Percentiles rank a stretch among this genome's conserved stretches.
Conservation (phyloP, 495 filamentous ascomycete species). For the Durotheca rogersii region DNA sequence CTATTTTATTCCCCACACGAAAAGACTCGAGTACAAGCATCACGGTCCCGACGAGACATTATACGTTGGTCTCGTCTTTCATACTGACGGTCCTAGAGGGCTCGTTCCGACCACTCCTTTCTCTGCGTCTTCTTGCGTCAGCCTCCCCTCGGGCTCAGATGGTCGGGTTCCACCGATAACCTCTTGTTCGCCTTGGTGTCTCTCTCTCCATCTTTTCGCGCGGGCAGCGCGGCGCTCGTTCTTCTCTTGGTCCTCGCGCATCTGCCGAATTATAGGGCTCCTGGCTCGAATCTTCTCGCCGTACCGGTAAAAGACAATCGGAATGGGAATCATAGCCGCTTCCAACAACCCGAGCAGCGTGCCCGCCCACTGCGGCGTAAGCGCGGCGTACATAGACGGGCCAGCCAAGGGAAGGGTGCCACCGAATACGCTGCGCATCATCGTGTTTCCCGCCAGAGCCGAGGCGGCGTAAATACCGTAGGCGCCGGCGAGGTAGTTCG, state of each 20-base stretch:
- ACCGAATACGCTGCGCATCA: constrained; percentile 66
- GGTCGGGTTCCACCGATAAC: background rate
- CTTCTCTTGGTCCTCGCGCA: constrained; percentile 70
- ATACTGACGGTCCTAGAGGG: background rate
- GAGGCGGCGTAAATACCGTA: constrained; percentile 80
- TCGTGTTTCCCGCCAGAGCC: constrained; percentile 74
- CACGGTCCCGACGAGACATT: too few relatives aligned
- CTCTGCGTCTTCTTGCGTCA: background rate
- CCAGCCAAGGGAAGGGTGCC: constrained; percentile 74
- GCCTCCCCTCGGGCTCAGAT: constrained; percentile 4
- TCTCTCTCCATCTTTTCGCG: constrained; percentile 16
- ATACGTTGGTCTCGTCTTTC: constrained; percentile 12
- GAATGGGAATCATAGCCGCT: constrained; percentile 71
- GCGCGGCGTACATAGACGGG: constrained; percentile 64
- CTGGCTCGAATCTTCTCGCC: constrained; percentile 66
- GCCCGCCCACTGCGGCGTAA: constrained; percentile 77
- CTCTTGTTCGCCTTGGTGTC: constrained; percentile 4
- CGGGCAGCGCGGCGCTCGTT: constrained; percentile 46
- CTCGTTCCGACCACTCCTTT: constrained; percentile 1
- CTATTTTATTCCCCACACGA: too few relatives aligned
- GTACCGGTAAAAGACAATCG: constrained; percentile 75
- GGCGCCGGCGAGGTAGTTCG: constrained; percentile 72
- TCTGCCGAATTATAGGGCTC: constrained; percentile 63
- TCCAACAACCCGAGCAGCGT: constrained; percentile 72
- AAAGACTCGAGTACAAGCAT: too few relatives aligned